phyloP scores from a whole-genome alignment of 345 rosid species.

The Iberis pinnata region DNA sequence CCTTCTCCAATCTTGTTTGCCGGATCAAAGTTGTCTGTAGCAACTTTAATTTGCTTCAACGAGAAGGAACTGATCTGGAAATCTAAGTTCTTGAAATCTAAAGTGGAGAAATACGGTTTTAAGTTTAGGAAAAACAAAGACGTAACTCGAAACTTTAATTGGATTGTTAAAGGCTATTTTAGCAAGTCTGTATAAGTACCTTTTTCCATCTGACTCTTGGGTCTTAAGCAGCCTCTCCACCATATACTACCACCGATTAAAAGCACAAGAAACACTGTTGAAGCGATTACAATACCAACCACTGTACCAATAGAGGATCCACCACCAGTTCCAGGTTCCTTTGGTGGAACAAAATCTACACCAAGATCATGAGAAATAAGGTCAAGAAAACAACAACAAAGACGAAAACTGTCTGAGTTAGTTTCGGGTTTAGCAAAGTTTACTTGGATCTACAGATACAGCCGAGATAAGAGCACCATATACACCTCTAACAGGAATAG shows the following conservation, averaged over 20 bases:
- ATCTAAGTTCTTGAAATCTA: slow-evolving; percentile 40
- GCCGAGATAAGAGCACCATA: slow-evolving; percentile 69
- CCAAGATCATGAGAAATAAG: slow-evolving; percentile 17
- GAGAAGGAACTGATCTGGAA: slow-evolving; percentile 42
- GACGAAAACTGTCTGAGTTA: neutral
- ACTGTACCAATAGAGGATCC: slow-evolving; percentile 22
- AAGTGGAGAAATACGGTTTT: neutral
- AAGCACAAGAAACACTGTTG: slow-evolving; percentile 24
- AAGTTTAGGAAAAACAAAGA: neutral
- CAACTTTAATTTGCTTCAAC: slow-evolving; percentile 43
- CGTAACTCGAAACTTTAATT: neutral
- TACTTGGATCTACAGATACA: slow-evolving; percentile 39
- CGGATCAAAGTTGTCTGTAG: slow-evolving; percentile 45
- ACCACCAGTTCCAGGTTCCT: slow-evolving; percentile 20
- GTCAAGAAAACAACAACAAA: neutral
- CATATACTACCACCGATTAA: slow-evolving; percentile 38
- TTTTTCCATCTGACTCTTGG: slow-evolving; percentile 28
- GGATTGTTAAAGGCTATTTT: neutral
- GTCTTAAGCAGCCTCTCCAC: slow-evolving; percentile 45
- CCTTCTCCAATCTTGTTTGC: slow-evolving; percentile 60
- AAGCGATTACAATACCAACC: slow-evolving; percentile 33
- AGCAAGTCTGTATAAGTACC: slow-evolving; percentile 24
- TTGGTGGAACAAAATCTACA: slow-evolving; percentile 26
- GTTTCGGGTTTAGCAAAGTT: slow-evolving; percentile 3
- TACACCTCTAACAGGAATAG: slow-evolving; percentile 35